Percentiles rank a stretch among this genome's conserved stretches.
phyloP scores from a whole-genome alignment of 768 basidiomycete genomes.

The Leucosporidium yakuticum region DNA sequence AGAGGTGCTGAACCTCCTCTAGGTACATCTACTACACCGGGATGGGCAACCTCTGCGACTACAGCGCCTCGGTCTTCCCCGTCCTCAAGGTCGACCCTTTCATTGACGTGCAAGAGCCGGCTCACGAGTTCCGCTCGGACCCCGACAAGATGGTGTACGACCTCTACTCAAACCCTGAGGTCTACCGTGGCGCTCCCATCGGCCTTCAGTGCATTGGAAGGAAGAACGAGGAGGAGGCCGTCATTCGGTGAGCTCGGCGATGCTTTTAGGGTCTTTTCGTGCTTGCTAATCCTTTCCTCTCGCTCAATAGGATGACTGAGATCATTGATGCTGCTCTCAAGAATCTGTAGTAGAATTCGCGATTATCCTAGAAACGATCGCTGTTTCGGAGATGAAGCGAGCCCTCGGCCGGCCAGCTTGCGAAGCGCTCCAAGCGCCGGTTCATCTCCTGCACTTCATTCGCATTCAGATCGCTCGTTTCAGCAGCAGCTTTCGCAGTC shows the following conservation, averaged over 20 bases:
- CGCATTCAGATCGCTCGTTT: too few relatives aligned
- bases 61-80: slow-evolving; percentile 58
- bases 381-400: too few relatives aligned
- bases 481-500: too few relatives aligned
- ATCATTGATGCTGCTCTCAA: slow-evolving; percentile 6
- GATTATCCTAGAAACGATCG: too few relatives aligned
- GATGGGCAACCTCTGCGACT: slow-evolving; percentile 67
- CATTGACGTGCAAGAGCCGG: slow-evolving; percentile 48
- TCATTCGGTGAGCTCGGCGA: slow-evolving; percentile 36
- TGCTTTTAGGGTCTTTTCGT: not conserved
- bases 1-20: not conserved
- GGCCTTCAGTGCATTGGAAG: slow-evolving; percentile 62
- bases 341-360: not conserved
- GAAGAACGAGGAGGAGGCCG: slow-evolving; percentile 68
- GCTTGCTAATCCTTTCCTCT: not conserved
- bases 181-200: slow-evolving; percentile 57
- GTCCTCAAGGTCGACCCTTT: slow-evolving; percentile 57
- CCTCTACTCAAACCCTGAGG: slow-evolving; percentile 58
- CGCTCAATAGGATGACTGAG: not conserved
- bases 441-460: too few relatives aligned
- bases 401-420: too few relatives aligned
- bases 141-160: slow-evolving; percentile 53
- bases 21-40: slow-evolving; percentile 52
- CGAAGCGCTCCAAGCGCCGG: too few relatives aligned
- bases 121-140: slow-evolving; percentile 50